Evolutionary conservation across 257 asterid genomes (phyloP), one percentile per base, ranked within the genome.

Genomic region (Catharanthus roseus): DNA sequence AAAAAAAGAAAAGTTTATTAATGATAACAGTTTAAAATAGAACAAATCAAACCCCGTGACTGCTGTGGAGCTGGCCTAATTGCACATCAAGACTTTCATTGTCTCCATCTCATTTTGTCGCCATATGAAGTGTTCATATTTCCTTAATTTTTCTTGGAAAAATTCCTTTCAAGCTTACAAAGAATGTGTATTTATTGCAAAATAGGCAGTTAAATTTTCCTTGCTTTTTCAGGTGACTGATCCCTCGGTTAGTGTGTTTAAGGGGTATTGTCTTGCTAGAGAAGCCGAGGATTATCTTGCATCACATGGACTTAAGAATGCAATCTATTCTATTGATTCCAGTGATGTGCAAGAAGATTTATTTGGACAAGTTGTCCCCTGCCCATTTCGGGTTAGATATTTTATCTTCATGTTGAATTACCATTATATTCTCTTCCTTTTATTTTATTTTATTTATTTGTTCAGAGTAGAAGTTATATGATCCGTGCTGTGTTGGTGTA

Each of bases 381-480:
- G 99, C 74, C 96, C 96, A 42, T 88, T 85, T 75, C 90, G 95
- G 88, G 99, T 93, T 75, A 79, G 91, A 74, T 81, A 63, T 69
- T 71, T 72, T 44, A 57, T 51, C 65, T 76, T 74, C 51, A 54
- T 24, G 7, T 65, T 56, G 58, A 71, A 53, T 23, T 16, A 42
- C 26, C 12, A 26, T 16, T 70, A 36, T 34, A 11, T 33, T 51
- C 21, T 53, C 55, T 65, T 56, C 33, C 47, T 42, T 42, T 42
- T 38, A n/a, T 9, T 33, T 56, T 26, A n/a, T n/a, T n/a, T n/a
- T n/a, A n/a, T n/a, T n/a, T n/a, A n/a, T n/a, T n/a, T n/a, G n/a
- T 58, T n/a, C 28, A 41, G 26, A 33, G 1, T 13, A n/a, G 38
- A 21, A 24, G 42, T 39, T 53, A 0, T 45, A 28, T 57, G 28